Conservation (phyloP, 1,284 basidiomycete genomes). For the Irpex rosettiformis region DNA sequence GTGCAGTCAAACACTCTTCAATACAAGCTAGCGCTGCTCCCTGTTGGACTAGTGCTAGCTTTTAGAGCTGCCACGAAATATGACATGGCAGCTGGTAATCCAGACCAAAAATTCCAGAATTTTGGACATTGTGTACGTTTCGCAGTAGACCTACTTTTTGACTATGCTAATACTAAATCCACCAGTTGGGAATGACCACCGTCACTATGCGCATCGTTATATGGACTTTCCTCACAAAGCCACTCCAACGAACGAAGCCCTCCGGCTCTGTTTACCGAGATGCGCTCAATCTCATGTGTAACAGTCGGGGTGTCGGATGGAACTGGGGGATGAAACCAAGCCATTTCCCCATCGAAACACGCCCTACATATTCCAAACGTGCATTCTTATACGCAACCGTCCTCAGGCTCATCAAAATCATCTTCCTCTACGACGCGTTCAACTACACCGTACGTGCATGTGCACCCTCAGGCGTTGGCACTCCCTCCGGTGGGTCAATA, state of each 20-base stretch:
- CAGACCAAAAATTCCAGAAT: neutral
- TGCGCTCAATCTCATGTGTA: slow-evolving; percentile 42
- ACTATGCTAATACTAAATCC: neutral
- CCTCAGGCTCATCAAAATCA: slow-evolving; percentile 32
- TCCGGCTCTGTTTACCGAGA: slow-evolving; percentile 29
- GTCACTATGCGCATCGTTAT: slow-evolving; percentile 18
- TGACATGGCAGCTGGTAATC: slow-evolving; percentile 5
- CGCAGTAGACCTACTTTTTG: slow-evolving; percentile 19
- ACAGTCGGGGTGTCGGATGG: slow-evolving; percentile 55
- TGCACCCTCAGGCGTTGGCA: slow-evolving; percentile 32
- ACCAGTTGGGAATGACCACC: slow-evolving; percentile 14
- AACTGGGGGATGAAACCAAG: slow-evolving; percentile 40
- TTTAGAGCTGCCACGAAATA: slow-evolving; percentile 5
- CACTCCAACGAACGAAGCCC: slow-evolving; percentile 14
- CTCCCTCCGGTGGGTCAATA: slow-evolving; percentile 43
- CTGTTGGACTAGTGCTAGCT: slow-evolving; percentile 1
- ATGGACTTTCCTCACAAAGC: slow-evolving; percentile 16
- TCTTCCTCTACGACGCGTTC: slow-evolving; percentile 37
- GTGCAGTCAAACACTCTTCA: neutral
- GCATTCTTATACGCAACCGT: slow-evolving; percentile 36
- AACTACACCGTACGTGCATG: slow-evolving; percentile 37
- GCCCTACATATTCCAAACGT: slow-evolving; percentile 31
- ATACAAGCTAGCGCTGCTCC: slow-evolving; percentile 1
- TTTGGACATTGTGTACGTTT: slow-evolving; percentile 35
- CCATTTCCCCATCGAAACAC: slow-evolving; percentile 39